These are phyloP conservation scores for Leccinum subfulvum DNA, from an alignment of 1,284 basidiomycete species.

Conservation along the genomic window DNA sequence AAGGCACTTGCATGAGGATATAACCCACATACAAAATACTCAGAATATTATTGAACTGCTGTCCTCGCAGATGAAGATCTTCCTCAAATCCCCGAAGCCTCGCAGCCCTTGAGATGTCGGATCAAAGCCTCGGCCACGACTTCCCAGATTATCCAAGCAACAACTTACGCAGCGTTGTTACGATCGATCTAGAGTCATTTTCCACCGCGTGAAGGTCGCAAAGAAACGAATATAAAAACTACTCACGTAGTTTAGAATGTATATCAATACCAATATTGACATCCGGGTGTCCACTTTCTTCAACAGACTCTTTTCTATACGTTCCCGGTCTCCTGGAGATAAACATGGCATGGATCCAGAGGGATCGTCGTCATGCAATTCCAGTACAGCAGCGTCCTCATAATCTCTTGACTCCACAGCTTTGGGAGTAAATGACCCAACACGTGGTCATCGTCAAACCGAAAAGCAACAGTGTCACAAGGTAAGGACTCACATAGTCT, in stretches of 20 bases:
- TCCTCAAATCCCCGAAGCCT: constrained; percentile 31
- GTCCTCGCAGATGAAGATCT: constrained; percentile 38
- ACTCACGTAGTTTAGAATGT: constrained; percentile 55
- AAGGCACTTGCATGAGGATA: constrained; percentile 62
- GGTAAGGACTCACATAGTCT: constrained; percentile 19
- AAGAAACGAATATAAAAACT: constrained; percentile 8
- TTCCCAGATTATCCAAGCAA: neutral
- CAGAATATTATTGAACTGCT: constrained; percentile 67
- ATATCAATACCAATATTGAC: constrained; percentile 53
- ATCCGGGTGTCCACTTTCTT: constrained; percentile 45
- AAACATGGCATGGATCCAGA: neutral
- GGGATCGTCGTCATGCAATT: constrained; percentile 1
- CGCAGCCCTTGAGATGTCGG: constrained; percentile 24
- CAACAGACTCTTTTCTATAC: constrained; percentile 20
- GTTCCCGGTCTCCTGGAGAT: constrained; percentile 6
- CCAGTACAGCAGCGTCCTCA: constrained; percentile 9
- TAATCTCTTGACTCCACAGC: constrained; percentile 6
- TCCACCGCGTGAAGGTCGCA: neutral
- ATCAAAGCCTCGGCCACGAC: neutral
- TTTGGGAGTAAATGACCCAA: neutral
- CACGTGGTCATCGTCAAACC: neutral
- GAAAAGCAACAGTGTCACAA: neutral
- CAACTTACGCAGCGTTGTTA: constrained; percentile 61
- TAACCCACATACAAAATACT: constrained; percentile 74
- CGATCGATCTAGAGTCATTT: constrained; percentile 53